Evolutionary conservation across 306 rosid species (phyloP).

Genomic region (Rosa multiflora): DNA sequence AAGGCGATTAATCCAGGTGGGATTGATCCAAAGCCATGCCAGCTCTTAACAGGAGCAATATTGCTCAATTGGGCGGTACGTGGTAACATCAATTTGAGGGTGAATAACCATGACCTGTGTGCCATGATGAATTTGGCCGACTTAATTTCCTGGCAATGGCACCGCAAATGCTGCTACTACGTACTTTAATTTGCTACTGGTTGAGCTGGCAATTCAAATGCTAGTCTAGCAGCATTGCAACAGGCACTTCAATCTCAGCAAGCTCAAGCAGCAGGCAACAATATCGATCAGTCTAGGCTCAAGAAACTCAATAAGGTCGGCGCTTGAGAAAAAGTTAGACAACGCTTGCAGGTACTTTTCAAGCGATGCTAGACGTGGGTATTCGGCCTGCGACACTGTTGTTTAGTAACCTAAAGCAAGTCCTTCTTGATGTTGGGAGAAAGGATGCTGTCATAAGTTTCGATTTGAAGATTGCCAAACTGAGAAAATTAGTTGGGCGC

Average conservation of each 20-base stretch:
- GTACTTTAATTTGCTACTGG: conserved; percentile 34
- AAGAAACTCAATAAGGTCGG: background rate
- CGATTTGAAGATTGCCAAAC: background rate
- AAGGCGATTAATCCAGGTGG: conserved; percentile 31
- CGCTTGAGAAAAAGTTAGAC: conserved; percentile 37
- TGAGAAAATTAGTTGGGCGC: conserved; percentile 19
- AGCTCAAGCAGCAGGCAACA: too few species aligned
- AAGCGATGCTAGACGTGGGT: conserved; percentile 72
- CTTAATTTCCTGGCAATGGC: conserved; percentile 52
- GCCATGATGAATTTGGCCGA: conserved; percentile 76
- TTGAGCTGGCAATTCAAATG: conserved; percentile 42
- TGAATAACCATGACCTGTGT: conserved; percentile 43
- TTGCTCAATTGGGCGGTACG: conserved; percentile 33
- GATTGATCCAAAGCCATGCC: conserved; percentile 62
- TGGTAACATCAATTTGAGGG: conserved; percentile 19
- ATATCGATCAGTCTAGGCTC: background rate
- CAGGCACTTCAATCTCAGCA: conserved; percentile 41
- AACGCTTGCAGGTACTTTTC: conserved; percentile 67
- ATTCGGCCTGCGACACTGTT: conserved; percentile 63
- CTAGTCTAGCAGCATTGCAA: conserved; percentile 25
- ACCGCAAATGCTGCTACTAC: conserved; percentile 11
- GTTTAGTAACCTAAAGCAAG: conserved; percentile 59
- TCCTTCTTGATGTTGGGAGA: conserved; percentile 56
- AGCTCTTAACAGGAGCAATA: conserved; percentile 53
- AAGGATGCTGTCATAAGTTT: conserved; percentile 37